Base-by-base conservation (phyloP, 1,139 yeast species). In the Hansenula lynferdii region DNA sequence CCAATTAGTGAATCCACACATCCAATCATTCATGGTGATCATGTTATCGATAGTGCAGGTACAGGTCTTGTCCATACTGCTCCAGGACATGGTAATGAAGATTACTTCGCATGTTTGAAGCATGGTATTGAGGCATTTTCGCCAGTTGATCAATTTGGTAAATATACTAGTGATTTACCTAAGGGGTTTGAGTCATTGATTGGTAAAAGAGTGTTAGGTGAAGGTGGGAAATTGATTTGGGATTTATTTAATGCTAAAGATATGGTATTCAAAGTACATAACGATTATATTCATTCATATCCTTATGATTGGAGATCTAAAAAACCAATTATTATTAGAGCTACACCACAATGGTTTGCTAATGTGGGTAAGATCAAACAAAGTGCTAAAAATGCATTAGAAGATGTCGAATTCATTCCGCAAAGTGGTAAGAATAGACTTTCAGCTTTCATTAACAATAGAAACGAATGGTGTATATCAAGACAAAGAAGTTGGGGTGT, bases 401-500 rank as follows among this genome's bases (percentile, higher is more conserved):
- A 72, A 1, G 53, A 67, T 1, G 96, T 89, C 5, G 58, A 70
- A 9, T 92, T 92, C 52, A 64, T 70, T 39, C 98, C 98, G 0
- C 75, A 72, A 34, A 62, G 75, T 6, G 97, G 97, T 2, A 64
- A 66, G 31, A 81, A 75, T 40, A 69, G 98, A 47, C 70, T 92
- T 29, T 56, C 70, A 2, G 77, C 95, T 26, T 92, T 90, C 55
- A 75, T 90, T 23, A 69, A 67, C 16, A 80, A 82, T 39, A 76
- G 99, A 61, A 78, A 80, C 44, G 98, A 92, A 57, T 92, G 99
- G 99, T 92, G 99, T 62, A 89, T 92, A 35, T 90, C 97, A 1
- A 73, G 99, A 51, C 99, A 92, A 60, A 75, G 99, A 49, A 73
- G 78, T n/a, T 92, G 99, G 99, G 99, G 99, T 35, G 97, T 92